A percentile compares a stretch with the other conserved stretches of the same genome.
Evolutionary conservation across 1,284 basidiomycete genomes (phyloP).

Genomic region (Gymnopus androsaceus): DNA sequence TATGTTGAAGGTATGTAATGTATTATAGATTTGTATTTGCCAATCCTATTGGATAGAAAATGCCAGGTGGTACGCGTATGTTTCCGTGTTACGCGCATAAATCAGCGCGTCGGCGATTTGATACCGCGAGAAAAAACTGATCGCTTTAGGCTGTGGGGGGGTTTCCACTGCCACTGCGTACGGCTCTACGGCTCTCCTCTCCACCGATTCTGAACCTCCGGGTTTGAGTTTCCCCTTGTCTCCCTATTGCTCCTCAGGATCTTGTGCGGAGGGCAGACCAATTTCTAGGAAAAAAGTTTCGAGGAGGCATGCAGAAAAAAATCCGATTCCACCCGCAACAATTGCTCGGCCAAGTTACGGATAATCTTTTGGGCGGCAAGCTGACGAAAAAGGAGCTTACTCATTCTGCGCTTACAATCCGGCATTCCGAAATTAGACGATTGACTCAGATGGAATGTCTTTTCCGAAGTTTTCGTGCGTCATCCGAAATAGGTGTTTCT

Average conservation of each 20-base stretch:
- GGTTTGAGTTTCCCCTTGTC: neutral
- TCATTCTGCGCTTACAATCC: neutral
- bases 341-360: neutral
- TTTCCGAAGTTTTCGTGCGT: neutral
- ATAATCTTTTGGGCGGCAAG: neutral
- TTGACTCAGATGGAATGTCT: neutral
- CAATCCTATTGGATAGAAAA: too few relatives aligned
- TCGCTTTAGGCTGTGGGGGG: neutral
- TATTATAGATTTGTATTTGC: neutral
- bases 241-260: neutral
- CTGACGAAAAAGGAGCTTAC: neutral
- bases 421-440: neutral
- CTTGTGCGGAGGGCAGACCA: too few relatives aligned
- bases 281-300: too few relatives aligned
- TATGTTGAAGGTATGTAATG: neutral
- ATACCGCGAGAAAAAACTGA: neutral
- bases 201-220: neutral
- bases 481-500: neutral
- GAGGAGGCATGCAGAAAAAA: too few relatives aligned
- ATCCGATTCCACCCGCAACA: too few relatives aligned
- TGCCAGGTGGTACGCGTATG: neutral
- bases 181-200: neutral
- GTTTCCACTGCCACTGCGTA: neutral
- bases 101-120: neutral
- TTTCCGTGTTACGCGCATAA: neutral